These are phyloP conservation scores for Neofusicoccum laricinum DNA, from an alignment of 2,329 filamentous ascomycete species.

Conservation along the genomic window DNA sequence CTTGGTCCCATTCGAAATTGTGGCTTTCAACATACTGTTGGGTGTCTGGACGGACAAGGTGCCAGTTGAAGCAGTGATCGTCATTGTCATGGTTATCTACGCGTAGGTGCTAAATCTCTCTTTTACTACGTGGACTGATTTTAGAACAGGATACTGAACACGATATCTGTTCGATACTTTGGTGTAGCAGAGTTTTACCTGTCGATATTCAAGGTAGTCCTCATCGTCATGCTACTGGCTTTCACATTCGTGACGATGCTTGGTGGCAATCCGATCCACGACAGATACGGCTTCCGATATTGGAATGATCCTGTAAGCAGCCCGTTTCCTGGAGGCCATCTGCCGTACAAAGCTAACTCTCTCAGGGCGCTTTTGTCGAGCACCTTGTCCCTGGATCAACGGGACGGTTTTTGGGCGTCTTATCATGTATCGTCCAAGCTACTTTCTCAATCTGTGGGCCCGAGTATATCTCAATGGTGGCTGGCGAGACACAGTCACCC, in stretches of 20 bases:
- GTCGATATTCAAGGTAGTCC: constrained; percentile 44
- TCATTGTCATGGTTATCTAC: constrained; percentile 5
- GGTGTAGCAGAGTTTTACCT: constrained; percentile 48
- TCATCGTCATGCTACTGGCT: constrained; percentile 45
- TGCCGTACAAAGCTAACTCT: neutral
- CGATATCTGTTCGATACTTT: constrained; percentile 53
- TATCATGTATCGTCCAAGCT: constrained; percentile 26
- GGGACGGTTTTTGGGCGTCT: constrained; percentile 31
- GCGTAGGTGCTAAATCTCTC: neutral
- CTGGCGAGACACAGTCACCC: constrained; percentile 46
- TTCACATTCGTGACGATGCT: constrained; percentile 49
- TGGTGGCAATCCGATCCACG: constrained; percentile 44
- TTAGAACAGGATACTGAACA: constrained; percentile 32
- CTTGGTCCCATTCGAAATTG: constrained; percentile 44
- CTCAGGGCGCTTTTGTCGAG: constrained; percentile 29
- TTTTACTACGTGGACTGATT: too few relatives aligned
- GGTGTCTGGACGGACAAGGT: constrained; percentile 40
- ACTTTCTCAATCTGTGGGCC: constrained; percentile 49
- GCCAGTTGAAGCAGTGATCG: constrained; percentile 6
- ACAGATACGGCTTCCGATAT: constrained; percentile 44
- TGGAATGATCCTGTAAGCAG: constrained; percentile 34
- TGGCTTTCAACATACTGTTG: constrained; percentile 37
- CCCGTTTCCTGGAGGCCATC: too few relatives aligned
- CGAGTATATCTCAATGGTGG: constrained; percentile 49
- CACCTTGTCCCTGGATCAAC: constrained; percentile 26